A percentile compares a stretch with the other conserved stretches of the same genome.
phyloP scores from a whole-genome alignment of 2,329 filamentous ascomycete genomes.

The Paecilomyces sp. region DNA sequence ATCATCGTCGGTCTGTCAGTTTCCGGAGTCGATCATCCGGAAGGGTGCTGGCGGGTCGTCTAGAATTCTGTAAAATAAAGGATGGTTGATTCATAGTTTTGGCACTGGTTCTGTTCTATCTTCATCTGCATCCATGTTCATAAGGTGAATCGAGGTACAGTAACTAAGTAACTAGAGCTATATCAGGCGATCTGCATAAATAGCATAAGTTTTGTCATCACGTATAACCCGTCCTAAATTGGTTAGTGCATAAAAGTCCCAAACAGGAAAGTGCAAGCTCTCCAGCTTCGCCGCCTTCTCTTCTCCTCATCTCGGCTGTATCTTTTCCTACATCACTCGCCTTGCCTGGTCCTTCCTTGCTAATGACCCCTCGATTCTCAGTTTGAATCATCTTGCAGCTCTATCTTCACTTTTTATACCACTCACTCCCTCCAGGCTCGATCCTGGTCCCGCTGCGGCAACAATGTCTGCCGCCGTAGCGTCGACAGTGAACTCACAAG shows the following conservation, averaged over 20 bases:
- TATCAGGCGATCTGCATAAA: background rate
- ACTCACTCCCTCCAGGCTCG: background rate
- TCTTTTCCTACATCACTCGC: background rate
- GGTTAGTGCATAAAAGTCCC: background rate
- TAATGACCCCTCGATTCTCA: background rate
- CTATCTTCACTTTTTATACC: background rate
- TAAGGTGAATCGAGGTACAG: background rate
- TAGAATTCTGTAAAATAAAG: background rate
- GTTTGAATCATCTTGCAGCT: background rate
- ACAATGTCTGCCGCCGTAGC: slow-evolving; percentile 20
- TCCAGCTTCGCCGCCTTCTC: background rate
- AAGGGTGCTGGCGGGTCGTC: background rate
- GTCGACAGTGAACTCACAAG: slow-evolving; percentile 20
- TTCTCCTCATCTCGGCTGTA: background rate
- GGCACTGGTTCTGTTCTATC: background rate
- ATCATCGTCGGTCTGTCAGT: background rate
- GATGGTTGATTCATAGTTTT: background rate
- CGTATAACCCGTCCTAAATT: background rate
- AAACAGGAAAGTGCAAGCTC: background rate
- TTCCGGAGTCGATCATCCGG: background rate
- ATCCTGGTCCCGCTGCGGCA: slow-evolving; percentile 3
- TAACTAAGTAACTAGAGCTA: background rate
- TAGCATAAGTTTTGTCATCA: background rate
- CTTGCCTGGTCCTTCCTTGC: background rate
- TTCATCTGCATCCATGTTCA: background rate